Conservation (phyloP, 83 land plant species). For the Larix sibirica region DNA sequence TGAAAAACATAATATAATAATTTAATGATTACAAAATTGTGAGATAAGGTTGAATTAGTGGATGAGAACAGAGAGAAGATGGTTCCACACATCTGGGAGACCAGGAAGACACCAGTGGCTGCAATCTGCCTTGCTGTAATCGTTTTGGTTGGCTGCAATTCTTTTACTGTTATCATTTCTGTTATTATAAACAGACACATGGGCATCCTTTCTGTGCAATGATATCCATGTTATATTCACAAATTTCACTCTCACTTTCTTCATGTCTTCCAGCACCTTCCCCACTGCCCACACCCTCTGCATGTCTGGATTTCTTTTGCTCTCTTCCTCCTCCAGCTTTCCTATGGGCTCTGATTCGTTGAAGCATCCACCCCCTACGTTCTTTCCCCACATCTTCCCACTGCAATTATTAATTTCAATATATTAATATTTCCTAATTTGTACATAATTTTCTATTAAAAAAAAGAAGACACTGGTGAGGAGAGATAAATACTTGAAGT, state of each 20-base stretch:
- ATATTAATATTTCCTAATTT: too few species aligned
- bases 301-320: not conserved
- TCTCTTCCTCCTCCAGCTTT: not conserved
- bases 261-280: constrained; percentile 38
- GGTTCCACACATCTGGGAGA: constrained; percentile 8
- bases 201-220: constrained; percentile 82
- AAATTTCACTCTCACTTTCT: constrained; percentile 50
- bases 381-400: constrained; percentile 14
- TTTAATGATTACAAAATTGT: too few species aligned
- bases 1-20: too few species aligned
- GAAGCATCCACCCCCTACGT: constrained; percentile 8
- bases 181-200: constrained; percentile 53
- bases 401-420: not conserved
- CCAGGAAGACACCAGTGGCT: constrained; percentile 14
- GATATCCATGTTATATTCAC: constrained; percentile 80
- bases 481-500: constrained; percentile 63
- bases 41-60: not conserved
- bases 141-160: not conserved
- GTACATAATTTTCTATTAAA: too few species aligned
- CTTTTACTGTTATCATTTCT: not conserved
- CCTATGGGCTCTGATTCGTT: constrained; percentile 10
- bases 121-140: not conserved
- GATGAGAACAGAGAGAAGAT: not conserved
- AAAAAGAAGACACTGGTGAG: too few species aligned
- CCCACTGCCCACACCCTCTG: constrained; percentile 14